Evolutionary conservation across 73 alveolate genomes (phyloP).

Genomic region (Paramecium caudatum): DNA sequence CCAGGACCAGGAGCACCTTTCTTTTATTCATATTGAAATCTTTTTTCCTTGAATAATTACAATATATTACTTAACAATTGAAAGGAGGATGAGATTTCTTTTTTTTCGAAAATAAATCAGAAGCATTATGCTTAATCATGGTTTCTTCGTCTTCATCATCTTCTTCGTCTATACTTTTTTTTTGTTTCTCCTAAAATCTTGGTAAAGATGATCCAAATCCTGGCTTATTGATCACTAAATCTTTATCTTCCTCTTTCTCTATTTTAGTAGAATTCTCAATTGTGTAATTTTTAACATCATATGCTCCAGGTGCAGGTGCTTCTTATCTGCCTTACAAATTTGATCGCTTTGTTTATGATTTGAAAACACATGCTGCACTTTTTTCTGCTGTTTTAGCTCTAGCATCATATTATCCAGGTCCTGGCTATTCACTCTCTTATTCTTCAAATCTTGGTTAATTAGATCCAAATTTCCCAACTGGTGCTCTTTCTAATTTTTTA

Average conservation of each 20-base stretch:
- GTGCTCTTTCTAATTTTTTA: constrained; percentile 68
- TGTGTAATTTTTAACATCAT: constrained; percentile 59
- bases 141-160: constrained; percentile 39
- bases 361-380: constrained; percentile 57
- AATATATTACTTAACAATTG: constrained; percentile 16
- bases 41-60: constrained; percentile 48
- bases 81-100: constrained; percentile 9
- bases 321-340: constrained; percentile 2
- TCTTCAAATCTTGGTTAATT: constrained; percentile 60
- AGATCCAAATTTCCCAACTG: constrained; percentile 66
- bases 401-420: constrained; percentile 50
- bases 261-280: constrained; percentile 44
- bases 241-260: constrained; percentile 48
- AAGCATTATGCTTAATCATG: neutral
- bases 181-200: constrained; percentile 56
- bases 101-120: constrained; percentile 25
- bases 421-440: constrained; percentile 41
- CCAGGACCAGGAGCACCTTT: constrained; percentile 74
- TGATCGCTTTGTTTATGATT: constrained; percentile 24
- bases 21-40: constrained; percentile 65
- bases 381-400: neutral
- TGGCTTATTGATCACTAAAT: constrained; percentile 60
- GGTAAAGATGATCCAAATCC: constrained; percentile 67
- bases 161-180: constrained; percentile 55
- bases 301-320: constrained; percentile 66